A percentile compares a stretch with the other conserved stretches of the same genome.
These are phyloP conservation scores for Tolypocladium endophyticum DNA, from an alignment of 2,329 filamentous ascomycete species.

Conservation along the genomic window DNA sequence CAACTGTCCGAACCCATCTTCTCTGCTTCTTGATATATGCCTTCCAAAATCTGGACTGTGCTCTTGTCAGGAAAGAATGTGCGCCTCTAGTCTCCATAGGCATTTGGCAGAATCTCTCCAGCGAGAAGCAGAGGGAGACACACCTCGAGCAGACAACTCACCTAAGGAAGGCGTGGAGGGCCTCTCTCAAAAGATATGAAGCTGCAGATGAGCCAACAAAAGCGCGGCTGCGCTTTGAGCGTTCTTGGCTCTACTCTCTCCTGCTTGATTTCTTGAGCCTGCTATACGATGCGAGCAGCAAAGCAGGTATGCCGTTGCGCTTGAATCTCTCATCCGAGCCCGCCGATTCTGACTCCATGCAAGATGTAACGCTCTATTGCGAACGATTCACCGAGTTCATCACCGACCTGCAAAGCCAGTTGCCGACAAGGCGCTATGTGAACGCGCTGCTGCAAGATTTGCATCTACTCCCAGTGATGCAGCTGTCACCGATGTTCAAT, in stretches of 20 bases:
- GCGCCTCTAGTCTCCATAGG: slow-evolving; percentile 89
- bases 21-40: slow-evolving; percentile 82
- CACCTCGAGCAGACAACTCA: slow-evolving; percentile 64
- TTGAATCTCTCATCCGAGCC: neutral
- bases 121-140: slow-evolving; percentile 61
- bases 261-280: slow-evolving; percentile 71
- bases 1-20: slow-evolving; percentile 66
- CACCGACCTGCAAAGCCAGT: slow-evolving; percentile 81
- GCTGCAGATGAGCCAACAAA: slow-evolving; percentile 72
- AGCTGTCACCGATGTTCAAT: slow-evolving; percentile 67
- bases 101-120: slow-evolving; percentile 88
- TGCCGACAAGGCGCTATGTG: slow-evolving; percentile 88
- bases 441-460: slow-evolving; percentile 81
- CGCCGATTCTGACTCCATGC: slow-evolving; percentile 7
- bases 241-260: slow-evolving; percentile 85
- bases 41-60: slow-evolving; percentile 87
- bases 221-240: slow-evolving; percentile 75
- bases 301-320: slow-evolving; percentile 26
- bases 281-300: slow-evolving; percentile 48
- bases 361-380: slow-evolving; percentile 68
- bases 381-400: slow-evolving; percentile 90
- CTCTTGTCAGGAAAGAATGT: slow-evolving; percentile 88
- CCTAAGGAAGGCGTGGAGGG: slow-evolving; percentile 83
- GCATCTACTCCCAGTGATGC: slow-evolving; percentile 68
- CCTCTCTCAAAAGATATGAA: slow-evolving; percentile 76